Conservation (phyloP, 1,284 basidiomycete genomes). For the Stygiomarasmius scandens region DNA sequence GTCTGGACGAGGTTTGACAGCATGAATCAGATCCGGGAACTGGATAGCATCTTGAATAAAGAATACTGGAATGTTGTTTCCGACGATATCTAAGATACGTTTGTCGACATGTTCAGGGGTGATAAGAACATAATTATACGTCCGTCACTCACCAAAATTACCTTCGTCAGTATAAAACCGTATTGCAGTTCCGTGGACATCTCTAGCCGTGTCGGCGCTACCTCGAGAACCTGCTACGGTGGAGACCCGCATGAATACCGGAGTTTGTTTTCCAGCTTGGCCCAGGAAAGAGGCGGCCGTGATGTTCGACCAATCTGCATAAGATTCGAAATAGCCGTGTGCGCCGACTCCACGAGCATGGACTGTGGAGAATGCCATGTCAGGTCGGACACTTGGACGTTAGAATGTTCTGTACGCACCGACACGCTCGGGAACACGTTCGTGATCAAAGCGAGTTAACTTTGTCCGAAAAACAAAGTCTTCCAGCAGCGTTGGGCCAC, state of each 20-base stretch:
- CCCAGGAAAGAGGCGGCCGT: conserved; percentile 8
- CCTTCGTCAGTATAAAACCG: conserved; percentile 14
- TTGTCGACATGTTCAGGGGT: too few relatives aligned
- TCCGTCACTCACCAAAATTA: conserved; percentile 8
- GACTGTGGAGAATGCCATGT: conserved; percentile 4
- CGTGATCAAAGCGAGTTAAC: conserved; percentile 11
- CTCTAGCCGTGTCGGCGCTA: conserved; percentile 18
- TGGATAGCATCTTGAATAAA: conserved; percentile 13
- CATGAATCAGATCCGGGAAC: conserved; percentile 11
- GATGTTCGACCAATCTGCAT: conserved; percentile 18
- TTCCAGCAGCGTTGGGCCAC: conserved; percentile 9
- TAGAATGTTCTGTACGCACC: neutral
- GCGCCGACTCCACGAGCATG: conserved; percentile 25
- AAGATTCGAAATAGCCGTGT: conserved; percentile 24
- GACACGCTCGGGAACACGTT: conserved; percentile 7
- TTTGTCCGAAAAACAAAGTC: conserved; percentile 11
- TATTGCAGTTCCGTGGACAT: conserved; percentile 17
- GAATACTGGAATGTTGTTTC: conserved; percentile 13
- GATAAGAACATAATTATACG: too few relatives aligned
- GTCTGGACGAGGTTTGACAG: conserved; percentile 9
- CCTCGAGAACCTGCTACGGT: conserved; percentile 21
- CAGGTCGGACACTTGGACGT: neutral
- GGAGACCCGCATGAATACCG: conserved; percentile 19
- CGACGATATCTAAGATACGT: conserved; percentile 8
- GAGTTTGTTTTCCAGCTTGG: conserved; percentile 21